phyloP scores from a whole-genome alignment of 108 stramenopile genomes.

The Mediolabrus comicus region DNA sequence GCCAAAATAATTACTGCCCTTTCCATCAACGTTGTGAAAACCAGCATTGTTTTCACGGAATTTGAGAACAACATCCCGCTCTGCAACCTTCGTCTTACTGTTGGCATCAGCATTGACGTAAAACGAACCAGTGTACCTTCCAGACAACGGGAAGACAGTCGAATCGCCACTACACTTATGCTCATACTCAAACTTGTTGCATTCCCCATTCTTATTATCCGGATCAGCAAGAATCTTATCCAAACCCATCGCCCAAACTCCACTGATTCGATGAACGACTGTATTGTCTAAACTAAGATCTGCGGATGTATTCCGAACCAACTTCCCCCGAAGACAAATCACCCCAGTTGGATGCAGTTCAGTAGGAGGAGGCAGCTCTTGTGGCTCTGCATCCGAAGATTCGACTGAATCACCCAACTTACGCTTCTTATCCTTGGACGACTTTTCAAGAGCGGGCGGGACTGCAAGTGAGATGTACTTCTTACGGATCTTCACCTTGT shows the following conservation, averaged over 20 bases:
- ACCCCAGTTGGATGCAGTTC: slow-evolving; percentile 55
- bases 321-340: slow-evolving; percentile 71
- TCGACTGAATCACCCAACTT: slow-evolving; percentile 3
- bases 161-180: slow-evolving; percentile 63
- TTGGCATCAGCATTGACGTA: slow-evolving; percentile 56
- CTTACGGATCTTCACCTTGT: slow-evolving; percentile 64
- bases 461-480: slow-evolving; percentile 47
- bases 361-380: slow-evolving; percentile 38
- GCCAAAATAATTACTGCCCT: slow-evolving; percentile 77
- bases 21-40: slow-evolving; percentile 83
- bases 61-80: slow-evolving; percentile 73
- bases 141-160: slow-evolving; percentile 69
- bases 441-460: slow-evolving; percentile 18
- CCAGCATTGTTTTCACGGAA: slow-evolving; percentile 79
- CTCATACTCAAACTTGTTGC: slow-evolving; percentile 83
- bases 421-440: slow-evolving; percentile 22
- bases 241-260: slow-evolving; percentile 78
- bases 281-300: slow-evolving; percentile 53
- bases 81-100: slow-evolving; percentile 53
- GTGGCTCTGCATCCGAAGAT: not conserved
- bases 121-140: slow-evolving; percentile 83
- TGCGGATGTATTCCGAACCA: slow-evolving; percentile 59
- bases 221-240: slow-evolving; percentile 70
- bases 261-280: slow-evolving; percentile 67
- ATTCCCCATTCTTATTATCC: slow-evolving; percentile 57